These are phyloP conservation scores for Taphrina flavorubra DNA, from an alignment of 1,139 yeast genomes.

Conservation along the genomic window DNA sequence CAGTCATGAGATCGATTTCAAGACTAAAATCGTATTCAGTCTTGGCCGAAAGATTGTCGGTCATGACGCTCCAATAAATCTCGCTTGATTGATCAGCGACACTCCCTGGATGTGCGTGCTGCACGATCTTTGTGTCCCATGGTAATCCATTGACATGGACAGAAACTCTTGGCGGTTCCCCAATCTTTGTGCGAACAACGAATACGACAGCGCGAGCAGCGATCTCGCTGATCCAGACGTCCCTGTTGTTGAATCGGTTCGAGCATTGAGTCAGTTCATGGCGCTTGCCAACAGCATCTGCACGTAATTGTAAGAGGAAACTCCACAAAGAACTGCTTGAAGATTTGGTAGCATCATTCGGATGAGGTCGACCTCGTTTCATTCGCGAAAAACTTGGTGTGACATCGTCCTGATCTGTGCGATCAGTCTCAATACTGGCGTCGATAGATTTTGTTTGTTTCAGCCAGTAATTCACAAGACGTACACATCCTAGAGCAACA, in stretches of 20 bases:
- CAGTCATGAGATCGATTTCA: background rate
- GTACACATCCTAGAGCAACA: slow-evolving; percentile 18
- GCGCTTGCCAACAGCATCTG: slow-evolving; percentile 15
- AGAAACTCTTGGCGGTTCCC: slow-evolving; percentile 8
- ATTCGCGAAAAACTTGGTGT: background rate
- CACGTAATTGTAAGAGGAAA: slow-evolving; percentile 17
- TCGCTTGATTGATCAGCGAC: background rate
- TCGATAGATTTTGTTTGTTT: background rate
- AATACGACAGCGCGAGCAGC: slow-evolving; percentile 23
- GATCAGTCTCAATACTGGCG: background rate
- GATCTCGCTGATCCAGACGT: slow-evolving; percentile 28
- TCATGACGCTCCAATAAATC: slow-evolving; percentile 13
- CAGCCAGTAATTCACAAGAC: slow-evolving; percentile 24
- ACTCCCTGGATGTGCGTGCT: background rate
- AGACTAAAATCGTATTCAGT: slow-evolving; percentile 31
- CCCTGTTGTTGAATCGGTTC: background rate
- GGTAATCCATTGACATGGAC: slow-evolving; percentile 31
- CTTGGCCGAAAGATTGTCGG: slow-evolving; percentile 33
- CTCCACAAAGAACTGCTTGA: slow-evolving; percentile 21
- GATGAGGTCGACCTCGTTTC: background rate
- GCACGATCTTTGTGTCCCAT: slow-evolving; percentile 19
- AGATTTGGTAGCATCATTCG: background rate
- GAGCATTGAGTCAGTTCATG: slow-evolving; percentile 7
- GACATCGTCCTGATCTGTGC: background rate
- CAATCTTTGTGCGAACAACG: background rate